Evolutionary conservation across 2,329 filamentous ascomycete species (phyloP).

Genomic region (Colletotrichum australisinense): DNA sequence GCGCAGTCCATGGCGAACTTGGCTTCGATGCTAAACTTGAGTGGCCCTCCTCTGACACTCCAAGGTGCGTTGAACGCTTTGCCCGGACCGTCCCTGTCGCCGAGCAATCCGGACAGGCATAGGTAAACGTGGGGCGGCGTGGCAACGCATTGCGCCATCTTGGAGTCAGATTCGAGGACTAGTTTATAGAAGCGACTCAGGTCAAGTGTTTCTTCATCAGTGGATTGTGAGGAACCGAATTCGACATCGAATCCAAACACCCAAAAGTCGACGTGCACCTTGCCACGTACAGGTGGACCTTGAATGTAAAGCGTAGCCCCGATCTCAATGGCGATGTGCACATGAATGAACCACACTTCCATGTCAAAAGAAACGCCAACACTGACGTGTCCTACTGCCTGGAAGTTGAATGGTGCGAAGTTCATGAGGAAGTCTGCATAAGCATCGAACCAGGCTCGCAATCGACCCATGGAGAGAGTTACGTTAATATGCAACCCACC

Average conservation of each 20-base stretch:
- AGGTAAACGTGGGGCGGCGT: too few relatives aligned
- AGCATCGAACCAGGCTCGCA: slow-evolving; percentile 53
- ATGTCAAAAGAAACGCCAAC: slow-evolving; percentile 39
- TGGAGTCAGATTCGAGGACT: too few relatives aligned
- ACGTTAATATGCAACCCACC: slow-evolving; percentile 43
- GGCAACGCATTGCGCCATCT: too few relatives aligned
- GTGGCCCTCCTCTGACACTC: too few relatives aligned
- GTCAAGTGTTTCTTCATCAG: too few relatives aligned
- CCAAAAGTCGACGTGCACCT: slow-evolving; percentile 41
- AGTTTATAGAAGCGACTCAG: too few relatives aligned
- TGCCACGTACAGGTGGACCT: slow-evolving; percentile 37
- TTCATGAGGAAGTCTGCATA: slow-evolving; percentile 43
- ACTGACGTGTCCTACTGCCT: slow-evolving; percentile 38
- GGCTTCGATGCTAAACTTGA: too few relatives aligned
- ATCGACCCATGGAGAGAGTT: slow-evolving; percentile 39
- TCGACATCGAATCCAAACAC: slow-evolving; percentile 41
- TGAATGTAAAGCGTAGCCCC: slow-evolving; percentile 21
- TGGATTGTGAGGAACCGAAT: too few relatives aligned
- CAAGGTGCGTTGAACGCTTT: too few relatives aligned
- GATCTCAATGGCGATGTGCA: slow-evolving; percentile 37
- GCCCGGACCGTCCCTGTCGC: too few relatives aligned
- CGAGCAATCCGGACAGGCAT: too few relatives aligned
- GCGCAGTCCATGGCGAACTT: too few relatives aligned
- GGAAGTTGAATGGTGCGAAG: slow-evolving; percentile 46
- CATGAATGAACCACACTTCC: slow-evolving; percentile 34